These are phyloP conservation scores for Austroboletus eburneus DNA, from an alignment of 768 basidiomycete genomes.

Conservation along the genomic window DNA sequence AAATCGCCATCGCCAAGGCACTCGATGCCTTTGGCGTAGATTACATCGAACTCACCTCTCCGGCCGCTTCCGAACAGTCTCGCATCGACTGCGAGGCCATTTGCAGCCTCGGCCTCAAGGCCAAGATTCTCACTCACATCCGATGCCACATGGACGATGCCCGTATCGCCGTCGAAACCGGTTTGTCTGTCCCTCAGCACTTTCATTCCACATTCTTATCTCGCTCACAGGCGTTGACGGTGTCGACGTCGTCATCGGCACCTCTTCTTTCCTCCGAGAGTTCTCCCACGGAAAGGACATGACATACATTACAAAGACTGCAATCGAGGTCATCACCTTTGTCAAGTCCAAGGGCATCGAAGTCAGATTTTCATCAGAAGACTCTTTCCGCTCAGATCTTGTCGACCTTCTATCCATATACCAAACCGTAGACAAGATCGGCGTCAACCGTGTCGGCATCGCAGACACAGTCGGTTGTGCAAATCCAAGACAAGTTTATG, in stretches of 20 bases:
- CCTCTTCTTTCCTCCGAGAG: slow-evolving; percentile 97
- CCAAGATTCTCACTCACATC: slow-evolving; percentile 98
- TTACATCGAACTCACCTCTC: slow-evolving; percentile 98
- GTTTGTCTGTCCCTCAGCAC: slow-evolving; percentile 37
- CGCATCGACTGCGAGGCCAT: slow-evolving; percentile 93
- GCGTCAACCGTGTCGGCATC: slow-evolving; percentile 97
- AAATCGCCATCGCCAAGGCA: slow-evolving; percentile 98
- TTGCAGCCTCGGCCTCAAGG: slow-evolving; percentile 96
- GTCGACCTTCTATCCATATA: slow-evolving; percentile 98
- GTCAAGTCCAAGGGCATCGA: slow-evolving; percentile 99
- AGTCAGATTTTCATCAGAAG: slow-evolving; percentile 99
- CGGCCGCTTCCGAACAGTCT: slow-evolving; percentile 95
- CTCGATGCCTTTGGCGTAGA: slow-evolving; percentile 99
- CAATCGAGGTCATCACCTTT: slow-evolving; percentile 97
- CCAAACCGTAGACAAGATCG: slow-evolving; percentile 99
- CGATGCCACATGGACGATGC: slow-evolving; percentile 99
- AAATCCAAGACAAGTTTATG: slow-evolving; percentile 97
- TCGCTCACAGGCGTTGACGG: slow-evolving; percentile 80
- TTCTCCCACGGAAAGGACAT: slow-evolving; percentile 99
- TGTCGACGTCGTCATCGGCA: slow-evolving; percentile 98
- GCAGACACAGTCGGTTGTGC: slow-evolving; percentile 99
- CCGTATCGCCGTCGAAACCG: slow-evolving; percentile 95
- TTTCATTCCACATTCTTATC: neutral
- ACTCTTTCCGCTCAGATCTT: slow-evolving; percentile 99
- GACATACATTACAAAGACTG: slow-evolving; percentile 98